phyloP scores from a whole-genome alignment of 495 filamentous ascomycete genomes.

The Hapsidospora chrysogenum region DNA sequence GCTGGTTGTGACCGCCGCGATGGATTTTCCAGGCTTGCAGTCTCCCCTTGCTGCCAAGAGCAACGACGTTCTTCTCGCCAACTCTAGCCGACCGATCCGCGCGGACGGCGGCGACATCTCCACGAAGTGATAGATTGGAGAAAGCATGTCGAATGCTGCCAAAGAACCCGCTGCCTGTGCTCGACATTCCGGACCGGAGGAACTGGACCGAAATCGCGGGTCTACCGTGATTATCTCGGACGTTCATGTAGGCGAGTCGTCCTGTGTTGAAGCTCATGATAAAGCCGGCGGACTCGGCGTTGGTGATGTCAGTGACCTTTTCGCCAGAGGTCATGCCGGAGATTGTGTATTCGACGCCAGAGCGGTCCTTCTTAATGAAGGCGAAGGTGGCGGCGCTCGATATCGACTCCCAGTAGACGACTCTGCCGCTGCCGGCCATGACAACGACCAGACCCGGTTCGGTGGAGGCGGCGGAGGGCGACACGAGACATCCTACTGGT shows the following conservation, averaged over 20 bases:
- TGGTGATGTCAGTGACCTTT: slow-evolving; percentile 53
- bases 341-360: slow-evolving; percentile 57
- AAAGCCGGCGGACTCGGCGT: slow-evolving; percentile 70
- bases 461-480: slow-evolving; percentile 48
- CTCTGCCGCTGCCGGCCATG: slow-evolving; percentile 63
- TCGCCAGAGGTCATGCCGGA: slow-evolving; percentile 64
- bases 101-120: slow-evolving; percentile 61
- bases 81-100: slow-evolving; percentile 49
- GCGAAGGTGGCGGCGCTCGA: slow-evolving; percentile 63
- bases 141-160: slow-evolving; percentile 60
- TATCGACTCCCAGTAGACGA: slow-evolving; percentile 90
- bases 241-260: slow-evolving; percentile 64
- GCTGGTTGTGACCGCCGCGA: slow-evolving; percentile 53
- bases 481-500: slow-evolving; percentile 67
- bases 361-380: slow-evolving; percentile 57
- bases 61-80: slow-evolving; percentile 71
- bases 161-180: slow-evolving; percentile 44
- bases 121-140: slow-evolving; percentile 43
- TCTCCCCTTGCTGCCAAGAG: slow-evolving; percentile 54
- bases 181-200: slow-evolving; percentile 41
- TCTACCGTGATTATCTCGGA: slow-evolving; percentile 73
- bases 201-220: slow-evolving; percentile 60
- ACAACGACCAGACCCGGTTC: slow-evolving; percentile 76
- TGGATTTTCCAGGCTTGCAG: slow-evolving; percentile 78
- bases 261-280: slow-evolving; percentile 70